Conservation (phyloP, 768 basidiomycete genomes). For the Gyrodon lividus region DNA sequence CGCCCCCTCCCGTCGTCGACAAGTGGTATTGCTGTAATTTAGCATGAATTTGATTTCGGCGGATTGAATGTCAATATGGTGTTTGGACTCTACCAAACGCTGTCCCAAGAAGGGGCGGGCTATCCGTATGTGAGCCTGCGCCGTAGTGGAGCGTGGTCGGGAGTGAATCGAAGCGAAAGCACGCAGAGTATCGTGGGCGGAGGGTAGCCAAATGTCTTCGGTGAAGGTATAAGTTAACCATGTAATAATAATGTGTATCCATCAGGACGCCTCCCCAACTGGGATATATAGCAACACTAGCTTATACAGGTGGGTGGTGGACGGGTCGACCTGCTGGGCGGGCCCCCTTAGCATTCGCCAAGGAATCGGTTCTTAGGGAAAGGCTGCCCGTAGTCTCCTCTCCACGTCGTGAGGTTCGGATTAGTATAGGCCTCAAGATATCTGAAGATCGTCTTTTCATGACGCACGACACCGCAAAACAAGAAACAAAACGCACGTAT, state of each 20-base stretch:
- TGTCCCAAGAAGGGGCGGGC: too few relatives aligned
- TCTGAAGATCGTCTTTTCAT: constrained; percentile 30
- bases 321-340: not conserved
- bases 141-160: too few relatives aligned
- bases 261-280: not conserved
- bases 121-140: too few relatives aligned
- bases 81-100: too few relatives aligned
- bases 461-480: not conserved
- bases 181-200: not conserved
- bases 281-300: too few relatives aligned
- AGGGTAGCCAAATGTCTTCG: not conserved
- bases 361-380: constrained; percentile 52
- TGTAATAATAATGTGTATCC: not conserved
- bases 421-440: constrained; percentile 73
- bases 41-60: not conserved
- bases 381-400: constrained; percentile 41
- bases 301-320: not conserved
- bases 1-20: not conserved
- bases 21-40: not conserved
- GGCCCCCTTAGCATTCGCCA: constrained; percentile 37
- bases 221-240: not conserved
- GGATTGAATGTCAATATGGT: not conserved
- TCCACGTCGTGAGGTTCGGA: constrained; percentile 45
- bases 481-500: constrained; percentile 39
- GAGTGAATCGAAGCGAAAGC: not conserved